Base-by-base conservation (phyloP, 106 monocot species). In the Platanthera guangdongensis region DNA sequence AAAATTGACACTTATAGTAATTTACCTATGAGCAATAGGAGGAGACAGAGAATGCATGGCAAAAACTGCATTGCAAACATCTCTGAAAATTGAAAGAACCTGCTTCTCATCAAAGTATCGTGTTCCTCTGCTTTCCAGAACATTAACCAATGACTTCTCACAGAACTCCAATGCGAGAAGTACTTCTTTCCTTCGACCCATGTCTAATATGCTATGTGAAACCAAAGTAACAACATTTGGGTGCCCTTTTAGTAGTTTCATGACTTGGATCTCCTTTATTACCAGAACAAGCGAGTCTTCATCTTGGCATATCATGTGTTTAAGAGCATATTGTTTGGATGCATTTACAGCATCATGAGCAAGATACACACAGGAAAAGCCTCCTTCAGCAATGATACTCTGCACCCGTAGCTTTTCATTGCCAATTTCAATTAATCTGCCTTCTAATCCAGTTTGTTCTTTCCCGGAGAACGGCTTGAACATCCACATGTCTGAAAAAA, bases 31-130 rank as follows among this genome's bases (percentile, higher is more conserved):
- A 73, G 99, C 99, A 82, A 94, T 87, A 9, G 94, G 94, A 15
- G 99, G 92, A 8, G 94, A 86, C 69, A 92, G 94, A 80, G 85
- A 84, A 81, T 99, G 99, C 99, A 94, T 94, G 12, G 94, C 88
- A 82, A 92, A 99, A 14, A 99, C 90, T 0, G 94, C 94, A 84
- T 99, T 94, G 82, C 99, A 99, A 75, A 94, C 79, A 83, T 94
- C 94, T 65, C 94, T 84, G 79, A 99, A 94, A 50, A 99, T 94
- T 75, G 88, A 62, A 10, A 92, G 85, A 13, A 87, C 67, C 82
- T 92, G 84, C 75, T 90, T 92, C 85, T 99, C 99, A 21, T 92
- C 99, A 82, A 92, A 92, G 70, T 93, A 89, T 9, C 74, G 84
- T 0, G 78, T 75, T 22, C 99, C 94, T 87, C 94, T 85, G 68